Conservation (phyloP, 2,329 filamentous ascomycete species). For the Cladosporium velox region DNA sequence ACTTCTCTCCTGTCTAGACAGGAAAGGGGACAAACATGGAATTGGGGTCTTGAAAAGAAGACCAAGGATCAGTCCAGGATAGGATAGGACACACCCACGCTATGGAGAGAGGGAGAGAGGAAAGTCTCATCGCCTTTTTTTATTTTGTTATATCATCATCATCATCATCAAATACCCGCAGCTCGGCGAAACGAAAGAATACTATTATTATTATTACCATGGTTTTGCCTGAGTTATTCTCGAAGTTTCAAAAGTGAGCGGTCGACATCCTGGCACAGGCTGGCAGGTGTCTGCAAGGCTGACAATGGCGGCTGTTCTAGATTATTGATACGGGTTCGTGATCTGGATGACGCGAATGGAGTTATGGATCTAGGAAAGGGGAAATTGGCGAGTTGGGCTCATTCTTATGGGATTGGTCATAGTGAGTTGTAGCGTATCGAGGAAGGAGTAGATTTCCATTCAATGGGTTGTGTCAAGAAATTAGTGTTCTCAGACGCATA, state of each 20-base stretch:
- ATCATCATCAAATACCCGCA: slow-evolving; percentile 5
- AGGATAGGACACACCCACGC: neutral
- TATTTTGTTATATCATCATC: neutral
- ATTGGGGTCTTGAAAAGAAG: neutral
- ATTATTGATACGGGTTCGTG: neutral
- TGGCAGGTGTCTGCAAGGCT: neutral
- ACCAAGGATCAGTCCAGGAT: neutral
- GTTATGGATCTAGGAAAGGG: neutral
- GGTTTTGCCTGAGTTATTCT: neutral
- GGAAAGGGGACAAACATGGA: neutral
- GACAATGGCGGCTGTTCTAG: no score
- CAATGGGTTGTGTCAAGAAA: no score
- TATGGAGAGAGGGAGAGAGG: neutral
- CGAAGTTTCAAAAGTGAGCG: neutral
- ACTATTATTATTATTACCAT: neutral
- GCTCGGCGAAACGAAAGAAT: slow-evolving; percentile 1
- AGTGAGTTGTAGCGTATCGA: neutral
- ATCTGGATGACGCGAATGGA: neutral
- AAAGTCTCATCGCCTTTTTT: neutral
- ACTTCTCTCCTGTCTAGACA: neutral
- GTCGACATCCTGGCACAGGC: neutral
- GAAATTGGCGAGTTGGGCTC: neutral
- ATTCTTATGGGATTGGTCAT: neutral
- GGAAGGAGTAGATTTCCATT: no score
- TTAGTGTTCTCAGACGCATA: no score